Evolutionary conservation across 2,329 filamentous ascomycete species (phyloP), one percentile per base, ranked within the genome.

Genomic region (Mollisiaceae sp.): DNA sequence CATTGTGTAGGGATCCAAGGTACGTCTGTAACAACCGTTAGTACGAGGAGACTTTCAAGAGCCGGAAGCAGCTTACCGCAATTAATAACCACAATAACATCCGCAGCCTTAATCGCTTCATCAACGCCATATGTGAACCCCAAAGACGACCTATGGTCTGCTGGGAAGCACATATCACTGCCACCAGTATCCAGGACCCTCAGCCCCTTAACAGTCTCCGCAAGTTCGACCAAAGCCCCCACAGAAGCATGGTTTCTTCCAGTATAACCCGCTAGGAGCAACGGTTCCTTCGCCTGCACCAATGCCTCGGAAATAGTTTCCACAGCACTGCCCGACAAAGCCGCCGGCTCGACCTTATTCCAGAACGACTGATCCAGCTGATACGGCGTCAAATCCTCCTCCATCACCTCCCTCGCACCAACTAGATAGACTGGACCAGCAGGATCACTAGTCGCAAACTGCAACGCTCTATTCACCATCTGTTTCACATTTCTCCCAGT

Each of bases 1-100:
- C 85, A 88, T 18, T 88, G 87, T 0, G 92, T 95, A n/a, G 90
- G 89, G 63, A 97, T 93, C 93, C 93, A 97, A 0, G 94, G 94
- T 0, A 97, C 93, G 74, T 97, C 94, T 75, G 20, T n/a, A 43
- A 0, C 32, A 9, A 27, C 43, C 12, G 38, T 67, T 18, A 68
- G 57, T 11, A 0, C 4, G 2, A 32, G 27, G 27, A 32, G 32
- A 14, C 32, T 22, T 15, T n/a, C n/a, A 43, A 8, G 14, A 6
- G 11, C 27, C 6, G 24, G 27, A 50, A 20, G 11, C 9, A 38
- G 69, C 67, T 41, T 70, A 74, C 73, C 76, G 69, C 93, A 96
- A 77, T 97, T 91, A 27, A 97, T 75, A 2, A 97, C 89, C 0
- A 97, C 71, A 65, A 97, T 96, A 12, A 93, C 86, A 76, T 97